Base-by-base conservation (phyloP, 352 stramenopile species). In the Aphanomyces invadans region DNA sequence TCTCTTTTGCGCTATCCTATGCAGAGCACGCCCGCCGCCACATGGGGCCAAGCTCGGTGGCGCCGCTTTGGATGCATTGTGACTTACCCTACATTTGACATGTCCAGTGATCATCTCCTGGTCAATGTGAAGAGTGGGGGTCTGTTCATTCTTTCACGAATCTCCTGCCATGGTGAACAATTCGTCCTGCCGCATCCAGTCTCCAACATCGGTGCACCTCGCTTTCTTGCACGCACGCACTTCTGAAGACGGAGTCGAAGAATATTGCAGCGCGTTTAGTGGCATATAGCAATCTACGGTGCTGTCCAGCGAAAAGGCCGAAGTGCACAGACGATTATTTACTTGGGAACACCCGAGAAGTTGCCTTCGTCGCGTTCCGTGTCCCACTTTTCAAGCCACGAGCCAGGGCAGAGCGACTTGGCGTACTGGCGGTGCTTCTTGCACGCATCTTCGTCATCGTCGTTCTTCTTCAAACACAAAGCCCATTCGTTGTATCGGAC, bases 401-500 rank as follows among this genome's bases (percentile, higher is more conserved):
- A 76, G 71, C 71, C 87, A 38, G 86, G 86, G 80, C 86, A 95
- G 62, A 95, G 68, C 67, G 80, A 89, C 26, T 74, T 45, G 9
- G 86, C 83, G 69, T 80, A 78, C 71, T 89, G 78, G 72, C 76
- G 81, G 73, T 85, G 81, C 74, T 81, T 84, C 74, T 92, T 85
- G 80, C 86, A 95, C 56, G 88, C 79, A 69, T 97, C 91, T 69
- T 98, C 92, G 70, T 98, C 95, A 46, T 84, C 86, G 63, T 95
- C 87, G 65, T 95, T 97, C 72, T 93, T 92, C 81, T 98, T 98
- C 55, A 98, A 70, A 80, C 96, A 99, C 51, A 98, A 74, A 33
- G 98, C 85, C 80, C 91, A 98, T 81, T 98, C 95, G 74, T 98
- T 99, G 90, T 98, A 99, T 52, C 87, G 81, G 65, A 86, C 95